These are phyloP conservation scores for Stenogyne calaminthoides DNA, from an alignment of 305 asterid genomes.

Conservation along the genomic window DNA sequence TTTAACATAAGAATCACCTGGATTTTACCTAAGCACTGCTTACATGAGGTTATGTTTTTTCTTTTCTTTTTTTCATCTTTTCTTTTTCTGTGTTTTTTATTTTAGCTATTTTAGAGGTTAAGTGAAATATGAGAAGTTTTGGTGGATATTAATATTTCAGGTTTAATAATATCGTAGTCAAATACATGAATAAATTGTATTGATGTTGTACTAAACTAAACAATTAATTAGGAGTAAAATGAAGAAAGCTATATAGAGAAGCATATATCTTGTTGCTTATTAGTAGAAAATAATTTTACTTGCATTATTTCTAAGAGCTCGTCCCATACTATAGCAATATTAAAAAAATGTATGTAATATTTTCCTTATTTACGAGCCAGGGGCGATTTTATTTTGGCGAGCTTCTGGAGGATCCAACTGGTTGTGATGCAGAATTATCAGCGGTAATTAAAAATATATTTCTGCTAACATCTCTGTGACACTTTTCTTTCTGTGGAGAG, in stretches of 20 bases:
- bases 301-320: background rate
- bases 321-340: background rate
- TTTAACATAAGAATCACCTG: background rate
- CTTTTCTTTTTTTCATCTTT: background rate
- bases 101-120: background rate
- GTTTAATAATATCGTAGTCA: background rate
- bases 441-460: constrained; percentile 55
- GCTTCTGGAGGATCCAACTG: constrained; percentile 57
- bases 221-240: background rate
- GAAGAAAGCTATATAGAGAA: background rate
- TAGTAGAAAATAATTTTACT: constrained; percentile 7
- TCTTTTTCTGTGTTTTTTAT: background rate
- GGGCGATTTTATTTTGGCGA: constrained; percentile 98
- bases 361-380: constrained; percentile 39
- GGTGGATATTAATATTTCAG: background rate
- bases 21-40: constrained; percentile 1
- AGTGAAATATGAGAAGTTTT: background rate
- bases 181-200: constrained; percentile 4
- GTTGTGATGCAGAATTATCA: constrained; percentile 80
- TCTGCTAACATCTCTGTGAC: constrained; percentile 21
- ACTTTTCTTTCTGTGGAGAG: constrained; percentile 30
- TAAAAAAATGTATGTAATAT: too few relatives aligned
- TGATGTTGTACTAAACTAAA: background rate
- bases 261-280: constrained; percentile 9
- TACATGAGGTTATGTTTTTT: background rate